Base-by-base conservation (phyloP, 371 early-diverging fungal genomes). In the Mortierella sp. region DNA sequence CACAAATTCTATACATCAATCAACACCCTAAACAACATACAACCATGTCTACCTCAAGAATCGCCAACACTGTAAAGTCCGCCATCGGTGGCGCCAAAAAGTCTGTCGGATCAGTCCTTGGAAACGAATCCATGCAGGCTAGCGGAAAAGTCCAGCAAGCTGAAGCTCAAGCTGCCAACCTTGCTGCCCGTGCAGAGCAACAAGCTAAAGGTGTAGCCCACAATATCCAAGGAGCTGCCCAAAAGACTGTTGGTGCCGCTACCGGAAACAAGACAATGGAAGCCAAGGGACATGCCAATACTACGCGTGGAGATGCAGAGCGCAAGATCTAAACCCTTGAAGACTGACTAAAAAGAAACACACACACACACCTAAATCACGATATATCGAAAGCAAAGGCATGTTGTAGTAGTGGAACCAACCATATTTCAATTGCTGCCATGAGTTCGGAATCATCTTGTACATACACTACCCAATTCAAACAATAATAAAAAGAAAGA, bases 31-130 rank as follows among this genome's bases (percentile, higher is more conserved):
- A 49, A 29, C n/a, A 8, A 29, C 17, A 29, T 32, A 28, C 26
- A 60, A 64, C 0, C 28, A 72, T 68, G 78, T 67, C 72, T 2
- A 47, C 72, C 43, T 31, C 61, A 28, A 76, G 64, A 60, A 62
- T 76, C 60, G 26, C 68, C 45, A 70, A 68, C 72, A 59, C 68
- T 37, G 64, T 70, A 64, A 76, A 76, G 35, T 54, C 71, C 34
- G 64, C 71, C 51, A 2, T 76, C 64, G 77, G 72, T 32, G 60
- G 68, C 29, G 68, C 72, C 68, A 76, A 71, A 49, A 66, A 76
- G 51, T 34, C 63, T 1, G 66, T 76, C 60, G 77, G 77, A 3
- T 66, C 67, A 5, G 55, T 59, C 7, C 59, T 71, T 13, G 72
- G 72, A 29, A 76, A 71, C 49, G 68, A 76, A 54, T 31, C 62